phyloP scores from a whole-genome alignment of 2,329 filamentous ascomycete species.

The Thermoascus crustaceus region DNA sequence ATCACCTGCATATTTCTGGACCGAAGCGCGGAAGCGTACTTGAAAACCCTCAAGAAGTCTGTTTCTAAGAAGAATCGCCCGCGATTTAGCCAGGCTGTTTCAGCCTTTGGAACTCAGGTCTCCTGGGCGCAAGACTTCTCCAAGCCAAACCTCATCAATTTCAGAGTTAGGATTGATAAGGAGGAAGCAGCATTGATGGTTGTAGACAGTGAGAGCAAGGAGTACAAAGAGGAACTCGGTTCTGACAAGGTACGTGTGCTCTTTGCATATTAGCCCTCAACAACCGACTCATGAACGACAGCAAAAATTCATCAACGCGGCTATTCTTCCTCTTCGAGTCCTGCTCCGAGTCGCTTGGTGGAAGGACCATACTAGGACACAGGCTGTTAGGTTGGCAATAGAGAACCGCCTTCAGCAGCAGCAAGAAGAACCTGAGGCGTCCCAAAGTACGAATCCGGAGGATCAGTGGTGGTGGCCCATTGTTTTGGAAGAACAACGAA shows the following conservation, averaged over 20 bases:
- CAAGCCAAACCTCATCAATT: constrained; percentile 1
- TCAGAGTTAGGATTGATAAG: constrained; percentile 3
- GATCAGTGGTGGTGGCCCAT: constrained; percentile 4
- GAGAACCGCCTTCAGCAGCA: no score
- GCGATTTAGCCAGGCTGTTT: constrained; percentile 3
- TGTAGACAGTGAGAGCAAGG: constrained; percentile 1
- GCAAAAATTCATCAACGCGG: constrained; percentile 1
- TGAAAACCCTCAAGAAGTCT: not conserved
- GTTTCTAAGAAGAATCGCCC: not conserved
- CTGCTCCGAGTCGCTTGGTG: not conserved
- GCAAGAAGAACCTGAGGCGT: not conserved
- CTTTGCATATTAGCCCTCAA: not conserved
- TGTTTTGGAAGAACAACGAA: constrained; percentile 1
- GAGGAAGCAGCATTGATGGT: not conserved
- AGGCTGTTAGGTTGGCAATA: not conserved
- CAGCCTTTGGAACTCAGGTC: constrained; percentile 4
- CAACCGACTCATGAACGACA: not conserved
- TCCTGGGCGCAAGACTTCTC: constrained; percentile 5
- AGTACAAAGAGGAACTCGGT: not conserved
- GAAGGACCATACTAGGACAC: not conserved
- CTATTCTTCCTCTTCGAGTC: not conserved
- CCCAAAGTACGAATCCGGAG: not conserved
- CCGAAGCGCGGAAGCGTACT: not conserved
- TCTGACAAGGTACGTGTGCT: constrained; percentile 3
- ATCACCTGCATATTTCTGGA: constrained; percentile 2